Base-by-base conservation (phyloP, 352 stramenopile species). In the Phytophthora capsici region DNA sequence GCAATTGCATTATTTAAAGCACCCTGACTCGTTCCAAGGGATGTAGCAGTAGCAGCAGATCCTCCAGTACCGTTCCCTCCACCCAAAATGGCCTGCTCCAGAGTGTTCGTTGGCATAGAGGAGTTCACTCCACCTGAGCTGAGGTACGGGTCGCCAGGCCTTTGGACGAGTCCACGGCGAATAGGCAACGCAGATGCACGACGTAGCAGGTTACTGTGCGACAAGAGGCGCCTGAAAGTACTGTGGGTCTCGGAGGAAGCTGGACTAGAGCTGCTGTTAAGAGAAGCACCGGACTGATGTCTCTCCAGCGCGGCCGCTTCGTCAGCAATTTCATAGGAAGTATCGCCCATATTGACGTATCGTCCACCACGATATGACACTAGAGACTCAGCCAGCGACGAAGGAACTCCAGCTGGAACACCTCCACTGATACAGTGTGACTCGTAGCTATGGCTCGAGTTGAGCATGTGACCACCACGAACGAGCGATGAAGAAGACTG, bases 61-160 rank as follows among this genome's bases (percentile, higher is more conserved):
- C 55, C 68, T 17, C 25, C 63, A 25, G 50, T 53, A 38, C 66
- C 36, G 36, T 66, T 73, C 28, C 49, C 57, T 56, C 77, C 61
- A 28, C 80, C 82, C 20, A 93, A 67, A 28, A 93, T 90, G n/a
- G 64, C 77, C 59, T 91, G 83, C 38, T 93, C 85, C 12, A 93
- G 53, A 3, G 76, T 77, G 50, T 91, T 89, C 10, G 78, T 82
- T 23, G 79, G 70, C 23, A 66, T 65, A 1, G 54, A 77, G 19
- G 53, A 80, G 37, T 63, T 67, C 8, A 44, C 57, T 14, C 62
- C 69, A 17, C 58, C 65, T 6, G 63, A 74, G 28, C 72, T 79
- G 10, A 80, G 36, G 47, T 88, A 88, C 26, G 76, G 79, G 25
- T 86, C 77, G 0, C 79, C 77, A 20, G 71, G 63, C 37, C 77